Percentiles rank a stretch among this genome's conserved stretches.
Conservation (phyloP, 2,329 filamentous ascomycete species). For the Fusarium ramigenum region DNA sequence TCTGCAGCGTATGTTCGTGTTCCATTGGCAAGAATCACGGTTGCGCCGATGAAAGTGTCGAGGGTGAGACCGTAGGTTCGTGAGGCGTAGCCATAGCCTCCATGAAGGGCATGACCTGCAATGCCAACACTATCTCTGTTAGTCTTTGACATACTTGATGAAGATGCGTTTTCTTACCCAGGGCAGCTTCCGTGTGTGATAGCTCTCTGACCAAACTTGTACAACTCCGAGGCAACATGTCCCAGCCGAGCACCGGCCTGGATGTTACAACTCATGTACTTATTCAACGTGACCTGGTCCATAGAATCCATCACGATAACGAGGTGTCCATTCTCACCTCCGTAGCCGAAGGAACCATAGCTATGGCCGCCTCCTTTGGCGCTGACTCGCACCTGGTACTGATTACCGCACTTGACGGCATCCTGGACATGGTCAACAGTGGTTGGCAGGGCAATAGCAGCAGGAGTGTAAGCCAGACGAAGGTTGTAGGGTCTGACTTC, state of each 20-base stretch:
- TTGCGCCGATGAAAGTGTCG: constrained; percentile 44
- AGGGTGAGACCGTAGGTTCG: constrained; percentile 43
- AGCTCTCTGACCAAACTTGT: constrained; percentile 50
- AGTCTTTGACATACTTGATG: not conserved
- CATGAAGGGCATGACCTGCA: constrained; percentile 43
- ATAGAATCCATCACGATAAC: constrained; percentile 54
- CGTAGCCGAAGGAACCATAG: constrained; percentile 60
- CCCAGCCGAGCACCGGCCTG: constrained; percentile 61
- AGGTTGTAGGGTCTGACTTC: constrained; percentile 49
- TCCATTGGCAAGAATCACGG: constrained; percentile 44
- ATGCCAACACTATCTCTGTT: constrained; percentile 40
- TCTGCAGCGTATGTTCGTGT: constrained; percentile 36
- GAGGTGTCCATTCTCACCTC: constrained; percentile 53
- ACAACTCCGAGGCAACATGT: constrained; percentile 54
- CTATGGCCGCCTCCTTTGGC: constrained; percentile 63
- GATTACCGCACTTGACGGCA: constrained; percentile 57
- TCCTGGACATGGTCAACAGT: constrained; percentile 53
- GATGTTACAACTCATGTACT: constrained; percentile 30
- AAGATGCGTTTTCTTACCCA: constrained; percentile 47
- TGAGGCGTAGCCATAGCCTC: constrained; percentile 46
- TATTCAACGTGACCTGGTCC: constrained; percentile 44
- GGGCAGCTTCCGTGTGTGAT: constrained; percentile 64
- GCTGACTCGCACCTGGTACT: constrained; percentile 57
- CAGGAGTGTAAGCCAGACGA: constrained; percentile 45
- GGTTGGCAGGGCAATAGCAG: constrained; percentile 45